Conservation (phyloP, 78 protist species). For the Dictyostelium capitatum region DNA sequence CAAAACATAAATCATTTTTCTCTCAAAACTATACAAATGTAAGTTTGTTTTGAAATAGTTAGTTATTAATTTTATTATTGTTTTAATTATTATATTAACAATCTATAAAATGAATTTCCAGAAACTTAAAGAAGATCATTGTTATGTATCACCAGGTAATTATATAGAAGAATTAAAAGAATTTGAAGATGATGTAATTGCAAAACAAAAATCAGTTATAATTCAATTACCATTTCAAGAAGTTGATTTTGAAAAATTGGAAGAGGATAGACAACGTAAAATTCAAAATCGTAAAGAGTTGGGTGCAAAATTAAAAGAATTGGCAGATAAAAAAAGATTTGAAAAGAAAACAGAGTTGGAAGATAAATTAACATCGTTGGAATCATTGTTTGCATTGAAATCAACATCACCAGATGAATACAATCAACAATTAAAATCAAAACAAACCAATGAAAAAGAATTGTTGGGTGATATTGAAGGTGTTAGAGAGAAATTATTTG, state of each 20-base stretch:
- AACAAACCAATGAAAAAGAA: constrained; percentile 23
- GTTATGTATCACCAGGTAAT: constrained; percentile 4
- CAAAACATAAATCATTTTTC: constrained; percentile 79
- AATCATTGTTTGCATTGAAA: constrained; percentile 20
- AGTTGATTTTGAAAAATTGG: constrained; percentile 50
- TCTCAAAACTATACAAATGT: constrained; percentile 62
- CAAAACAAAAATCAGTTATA: constrained; percentile 3
- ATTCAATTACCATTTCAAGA: constrained; percentile 74
- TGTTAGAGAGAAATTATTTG: constrained; percentile 33
- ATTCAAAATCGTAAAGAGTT: constrained; percentile 40
- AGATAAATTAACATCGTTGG: constrained; percentile 11
- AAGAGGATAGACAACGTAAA: constrained; percentile 68
- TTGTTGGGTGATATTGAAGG: constrained; percentile 34
- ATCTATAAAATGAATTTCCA: background rate
- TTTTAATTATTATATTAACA: background rate
- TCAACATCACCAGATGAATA: background rate
- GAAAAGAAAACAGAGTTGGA: constrained; percentile 55
- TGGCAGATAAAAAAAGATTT: constrained; percentile 61
- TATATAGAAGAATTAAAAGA: constrained; percentile 36
- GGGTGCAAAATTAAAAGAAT: constrained; percentile 57
- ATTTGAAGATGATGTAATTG: background rate
- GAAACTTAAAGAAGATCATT: constrained; percentile 69
- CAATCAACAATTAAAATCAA: background rate
- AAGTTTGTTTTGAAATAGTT: background rate
- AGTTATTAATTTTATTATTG: background rate